Evolutionary conservation across 1,139 yeast species (phyloP).

Genomic region (Yamadazyma conglobata): DNA sequence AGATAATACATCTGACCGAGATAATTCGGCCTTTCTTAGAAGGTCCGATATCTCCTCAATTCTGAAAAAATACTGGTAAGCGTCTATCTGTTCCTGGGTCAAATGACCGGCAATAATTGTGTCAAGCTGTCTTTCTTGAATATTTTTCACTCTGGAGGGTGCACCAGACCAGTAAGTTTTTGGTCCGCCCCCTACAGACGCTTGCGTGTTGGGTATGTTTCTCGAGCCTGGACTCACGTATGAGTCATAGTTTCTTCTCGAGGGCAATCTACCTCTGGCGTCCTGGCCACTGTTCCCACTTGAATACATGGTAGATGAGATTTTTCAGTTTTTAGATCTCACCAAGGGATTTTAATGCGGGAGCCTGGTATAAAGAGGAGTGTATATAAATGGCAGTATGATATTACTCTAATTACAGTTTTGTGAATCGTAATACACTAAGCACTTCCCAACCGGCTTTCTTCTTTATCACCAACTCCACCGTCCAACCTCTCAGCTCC

Average conservation of each 20-base stretch:
- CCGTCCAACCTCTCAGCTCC: constrained; percentile 53
- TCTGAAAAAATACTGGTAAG: constrained; percentile 71
- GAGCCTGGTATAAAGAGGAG: too few species aligned
- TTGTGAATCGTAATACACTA: constrained; percentile 56
- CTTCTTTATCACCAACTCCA: constrained; percentile 50
- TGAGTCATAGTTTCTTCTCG: constrained; percentile 4
- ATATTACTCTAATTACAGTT: constrained; percentile 3
- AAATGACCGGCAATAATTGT: constrained; percentile 50
- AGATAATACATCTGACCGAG: constrained; percentile 40
- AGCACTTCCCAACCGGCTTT: constrained; percentile 98
- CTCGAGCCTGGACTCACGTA: constrained; percentile 3
- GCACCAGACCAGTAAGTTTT: constrained; percentile 45
- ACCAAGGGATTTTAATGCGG: too few species aligned
- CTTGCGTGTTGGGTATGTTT: background rate
- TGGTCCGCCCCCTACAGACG: constrained; percentile 1
- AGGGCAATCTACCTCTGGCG: constrained; percentile 8
- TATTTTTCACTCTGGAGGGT: constrained; percentile 28
- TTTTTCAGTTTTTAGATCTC: background rate
- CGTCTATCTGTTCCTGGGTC: constrained; percentile 83
- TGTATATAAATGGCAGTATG: too few species aligned
- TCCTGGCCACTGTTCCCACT: background rate
- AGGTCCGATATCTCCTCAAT: constrained; percentile 67
- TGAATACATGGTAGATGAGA: constrained; percentile 4
- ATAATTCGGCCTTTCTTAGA: constrained; percentile 48
- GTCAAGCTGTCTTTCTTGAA: constrained; percentile 32